phyloP scores from a whole-genome alignment of 75 land plant species.

The Picea glauca region DNA sequence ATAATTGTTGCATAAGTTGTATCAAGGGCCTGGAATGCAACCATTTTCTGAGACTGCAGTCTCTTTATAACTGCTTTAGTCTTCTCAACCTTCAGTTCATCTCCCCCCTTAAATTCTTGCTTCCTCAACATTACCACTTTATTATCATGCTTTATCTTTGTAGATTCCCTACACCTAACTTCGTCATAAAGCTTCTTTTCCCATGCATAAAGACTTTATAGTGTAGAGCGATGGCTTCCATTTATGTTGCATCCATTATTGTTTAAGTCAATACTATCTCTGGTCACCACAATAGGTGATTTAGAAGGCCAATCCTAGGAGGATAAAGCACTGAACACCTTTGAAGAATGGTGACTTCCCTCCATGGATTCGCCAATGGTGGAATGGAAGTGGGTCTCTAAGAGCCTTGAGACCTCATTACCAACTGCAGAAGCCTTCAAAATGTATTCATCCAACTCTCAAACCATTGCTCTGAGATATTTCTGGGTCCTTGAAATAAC shows the following conservation, averaged over 20 bases:
- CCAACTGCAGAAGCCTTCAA: slow-evolving; percentile 79
- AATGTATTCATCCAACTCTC: slow-evolving; percentile 77
- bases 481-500: slow-evolving; percentile 41
- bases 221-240: slow-evolving; percentile 60
- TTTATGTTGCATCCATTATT: slow-evolving; percentile 12
- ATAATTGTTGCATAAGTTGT: slow-evolving; percentile 66
- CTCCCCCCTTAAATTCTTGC: slow-evolving; percentile 71
- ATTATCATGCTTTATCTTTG: slow-evolving; percentile 72
- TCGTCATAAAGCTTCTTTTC: slow-evolving; percentile 89
- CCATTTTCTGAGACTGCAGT: slow-evolving; percentile 64
- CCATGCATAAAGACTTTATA: slow-evolving; percentile 85
- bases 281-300: neutral
- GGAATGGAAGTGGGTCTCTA: slow-evolving; percentile 34
- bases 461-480: slow-evolving; percentile 60
- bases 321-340: slow-evolving; percentile 15
- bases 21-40: slow-evolving; percentile 74
- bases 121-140: slow-evolving; percentile 52
- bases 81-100: slow-evolving; percentile 67
- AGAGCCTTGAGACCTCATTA: slow-evolving; percentile 37
- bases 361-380: neutral
- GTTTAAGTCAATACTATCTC: neutral
- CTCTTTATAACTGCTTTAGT: slow-evolving; percentile 66
- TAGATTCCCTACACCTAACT: slow-evolving; percentile 78
- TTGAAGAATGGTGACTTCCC: slow-evolving; percentile 6
- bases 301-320: slow-evolving; percentile 11